Conservation (phyloP, 257 asterid genomes). For the Salvia hispanica region DNA sequence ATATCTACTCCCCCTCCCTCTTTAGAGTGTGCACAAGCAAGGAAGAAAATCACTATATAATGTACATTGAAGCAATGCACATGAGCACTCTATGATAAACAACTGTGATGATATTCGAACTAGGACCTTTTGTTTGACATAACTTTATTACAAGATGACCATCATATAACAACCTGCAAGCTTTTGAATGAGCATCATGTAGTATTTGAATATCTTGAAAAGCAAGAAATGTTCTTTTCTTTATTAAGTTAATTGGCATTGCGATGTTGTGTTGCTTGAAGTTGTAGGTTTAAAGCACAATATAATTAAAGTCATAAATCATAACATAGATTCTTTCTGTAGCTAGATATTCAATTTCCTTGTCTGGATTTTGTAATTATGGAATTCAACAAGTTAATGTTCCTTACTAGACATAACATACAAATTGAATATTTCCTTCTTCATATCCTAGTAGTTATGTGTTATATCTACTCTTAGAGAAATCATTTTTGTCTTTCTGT, state of each 20-base stretch:
- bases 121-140: background rate
- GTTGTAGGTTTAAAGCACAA: conserved; percentile 2
- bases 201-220: background rate
- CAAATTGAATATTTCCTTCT: background rate
- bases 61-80: background rate
- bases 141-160: background rate
- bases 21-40: background rate
- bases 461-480: background rate
- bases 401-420: background rate
- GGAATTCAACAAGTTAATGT: conserved; percentile 2
- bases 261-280: background rate
- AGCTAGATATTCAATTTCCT: background rate
- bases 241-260: conserved; percentile 5
- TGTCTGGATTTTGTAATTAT: background rate
- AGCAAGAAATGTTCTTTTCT: conserved; percentile 12
- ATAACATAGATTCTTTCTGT: conserved; percentile 6
- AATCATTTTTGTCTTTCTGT: background rate
- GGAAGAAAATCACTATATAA: background rate
- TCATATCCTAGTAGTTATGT: background rate
- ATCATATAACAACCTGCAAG: background rate
- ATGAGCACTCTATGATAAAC: background rate
- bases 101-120: background rate
- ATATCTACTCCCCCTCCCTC: background rate
- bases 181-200: background rate
- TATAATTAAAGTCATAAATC: background rate